Evolutionary conservation across 2,329 filamentous ascomycete genomes (phyloP).

Genomic region (Diaporthe citri): DNA sequence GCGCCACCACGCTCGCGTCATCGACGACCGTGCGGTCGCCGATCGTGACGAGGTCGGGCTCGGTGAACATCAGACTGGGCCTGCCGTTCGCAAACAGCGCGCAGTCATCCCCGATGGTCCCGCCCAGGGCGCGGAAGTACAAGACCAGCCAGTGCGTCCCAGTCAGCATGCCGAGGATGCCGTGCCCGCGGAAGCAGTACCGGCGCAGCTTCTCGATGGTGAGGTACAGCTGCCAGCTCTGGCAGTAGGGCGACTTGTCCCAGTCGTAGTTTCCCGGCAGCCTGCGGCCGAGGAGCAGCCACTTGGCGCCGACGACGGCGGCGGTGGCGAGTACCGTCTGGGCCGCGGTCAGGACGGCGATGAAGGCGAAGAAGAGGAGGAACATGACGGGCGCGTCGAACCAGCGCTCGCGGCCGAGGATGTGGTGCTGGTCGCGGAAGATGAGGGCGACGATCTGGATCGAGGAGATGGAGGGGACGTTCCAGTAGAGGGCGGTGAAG

Average conservation of each 20-base stretch:
- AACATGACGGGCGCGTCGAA: conserved; percentile 55
- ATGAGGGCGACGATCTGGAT: conserved; percentile 58
- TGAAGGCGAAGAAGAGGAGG: conserved; percentile 53
- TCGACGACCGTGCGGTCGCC: conserved; percentile 67
- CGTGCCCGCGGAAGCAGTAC: conserved; percentile 62
- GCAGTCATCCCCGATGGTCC: conserved; percentile 66
- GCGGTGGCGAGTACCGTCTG: conserved; percentile 58
- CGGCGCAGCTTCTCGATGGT: conserved; percentile 63
- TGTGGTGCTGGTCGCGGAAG: conserved; percentile 44
- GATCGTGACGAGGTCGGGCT: conserved; percentile 67
- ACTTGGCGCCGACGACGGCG: conserved; percentile 62
- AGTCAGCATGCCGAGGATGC: conserved; percentile 65
- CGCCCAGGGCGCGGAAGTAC: conserved; percentile 67
- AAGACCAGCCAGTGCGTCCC: conserved; percentile 64
- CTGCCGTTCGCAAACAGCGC: conserved; percentile 66
- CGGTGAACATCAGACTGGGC: conserved; percentile 67
- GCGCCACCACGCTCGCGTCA: conserved; percentile 67
- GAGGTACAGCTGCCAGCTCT: conserved; percentile 69
- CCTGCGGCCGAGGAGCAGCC: conserved; percentile 64
- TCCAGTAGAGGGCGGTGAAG: conserved; percentile 64
- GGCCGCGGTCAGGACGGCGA: conserved; percentile 56
- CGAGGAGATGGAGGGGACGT: conserved; percentile 60
- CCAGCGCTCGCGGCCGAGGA: conserved; percentile 45
- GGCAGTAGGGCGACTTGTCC: conserved; percentile 69
- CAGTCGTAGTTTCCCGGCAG: conserved; percentile 67